Base-by-base conservation (phyloP, 495 filamentous ascomycete genomes). In the Penicillium samsonianum region DNA sequence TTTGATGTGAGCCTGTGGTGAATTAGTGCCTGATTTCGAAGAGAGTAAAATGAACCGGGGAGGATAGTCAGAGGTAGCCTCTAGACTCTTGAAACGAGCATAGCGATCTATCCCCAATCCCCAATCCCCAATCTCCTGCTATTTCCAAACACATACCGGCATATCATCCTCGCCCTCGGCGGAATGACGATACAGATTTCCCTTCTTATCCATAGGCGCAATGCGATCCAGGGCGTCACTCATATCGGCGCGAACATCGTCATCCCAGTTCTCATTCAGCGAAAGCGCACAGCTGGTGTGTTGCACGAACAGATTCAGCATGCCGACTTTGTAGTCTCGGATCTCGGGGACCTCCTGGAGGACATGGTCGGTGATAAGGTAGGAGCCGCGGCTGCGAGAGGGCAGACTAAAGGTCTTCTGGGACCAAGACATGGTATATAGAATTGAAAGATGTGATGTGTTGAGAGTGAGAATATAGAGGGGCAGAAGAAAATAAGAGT, bases 211-310 rank as follows among this genome's bases (percentile, higher is more conserved):
- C 67, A 89, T 85, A 1, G 89, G 89, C 48, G 87, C 94, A 57
- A 98, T 88, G 25, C 90, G 76, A 70, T 98, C 95, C 57, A 98
- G 76, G 53, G 92, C 88, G 78, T 98, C 93, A 62, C 83, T 89
- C 95, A 98, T 97, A 66, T 96, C 92, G 2, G 78, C 81, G 30
- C 90, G 75, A 12, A 92, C 88, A 70, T 90, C 89, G 17, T 78
- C 74, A 63, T 95, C 91, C 86, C 88, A 98, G 74, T 98, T 98
- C 83, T 98, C 94, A 72, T 98, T 96, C 60, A 96, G 72, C 53
- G 82, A 87, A 50, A 96, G 78, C 40, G 87, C 92, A 74, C 89
- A 92, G 69, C 84, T 88, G 23, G 92, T 96, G 75, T 96, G 92
- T 74, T 96, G 90, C 43, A 96, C 77, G 73, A 96, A 96, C 44